phyloP scores from a whole-genome alignment of 2,329 filamentous ascomycete genomes.

The Allantophomopsis lycopodina region DNA sequence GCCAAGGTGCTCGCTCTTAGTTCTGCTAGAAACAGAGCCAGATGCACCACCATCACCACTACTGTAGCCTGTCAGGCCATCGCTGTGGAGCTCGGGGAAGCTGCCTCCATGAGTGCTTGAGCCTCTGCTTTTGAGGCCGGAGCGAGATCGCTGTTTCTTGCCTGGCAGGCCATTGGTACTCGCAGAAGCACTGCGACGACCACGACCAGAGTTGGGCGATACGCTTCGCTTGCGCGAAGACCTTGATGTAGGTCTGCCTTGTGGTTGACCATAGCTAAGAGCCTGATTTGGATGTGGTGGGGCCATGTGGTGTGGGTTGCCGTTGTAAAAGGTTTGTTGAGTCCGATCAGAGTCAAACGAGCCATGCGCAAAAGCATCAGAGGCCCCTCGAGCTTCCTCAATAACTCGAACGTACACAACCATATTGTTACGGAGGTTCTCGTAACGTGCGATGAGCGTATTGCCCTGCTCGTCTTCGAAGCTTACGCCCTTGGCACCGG shows the following conservation, averaged over 20 bases:
- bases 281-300: conserved; percentile 35
- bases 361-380: conserved; percentile 35
- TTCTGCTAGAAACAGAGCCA: conserved; percentile 62
- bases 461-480: conserved; percentile 87
- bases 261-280: conserved; percentile 42
- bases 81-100: conserved; percentile 46
- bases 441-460: conserved; percentile 87
- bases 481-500: conserved; percentile 67
- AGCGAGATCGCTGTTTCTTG: conserved; percentile 58
- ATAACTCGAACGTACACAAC: conserved; percentile 84
- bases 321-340: conserved; percentile 5
- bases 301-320: conserved; percentile 45
- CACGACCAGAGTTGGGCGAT: conserved; percentile 56
- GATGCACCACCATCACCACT: conserved; percentile 67
- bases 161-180: conserved; percentile 30
- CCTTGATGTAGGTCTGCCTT: conserved; percentile 55
- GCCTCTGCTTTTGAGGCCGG: conserved; percentile 51
- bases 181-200: conserved; percentile 65
- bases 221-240: conserved; percentile 64
- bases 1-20: conserved; percentile 70
- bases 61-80: conserved; percentile 64
- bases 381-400: conserved; percentile 34
- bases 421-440: conserved; percentile 91
- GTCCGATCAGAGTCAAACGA: conserved; percentile 27
- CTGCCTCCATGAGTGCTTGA: conserved; percentile 30